phyloP scores from a whole-genome alignment of 78 protist genomes.

The Bodo saltans region DNA sequence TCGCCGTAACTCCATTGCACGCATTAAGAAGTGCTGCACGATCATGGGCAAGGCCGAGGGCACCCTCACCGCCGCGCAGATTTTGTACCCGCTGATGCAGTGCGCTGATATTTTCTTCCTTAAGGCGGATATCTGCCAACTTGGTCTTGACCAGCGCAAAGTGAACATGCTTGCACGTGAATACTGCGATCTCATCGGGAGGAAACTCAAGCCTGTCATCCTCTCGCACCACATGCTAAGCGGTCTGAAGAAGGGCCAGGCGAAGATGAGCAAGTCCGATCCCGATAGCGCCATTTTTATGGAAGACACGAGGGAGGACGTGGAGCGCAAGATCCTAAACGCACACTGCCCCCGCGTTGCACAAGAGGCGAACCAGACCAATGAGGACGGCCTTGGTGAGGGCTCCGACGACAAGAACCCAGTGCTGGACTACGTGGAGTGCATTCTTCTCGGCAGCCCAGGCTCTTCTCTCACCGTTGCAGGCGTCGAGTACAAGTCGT shows the following conservation, averaged over 20 bases:
- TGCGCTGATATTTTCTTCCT: conserved; percentile 95
- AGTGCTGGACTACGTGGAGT: conserved; percentile 56
- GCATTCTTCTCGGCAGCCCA: conserved; percentile 41
- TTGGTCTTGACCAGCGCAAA: conserved; percentile 98
- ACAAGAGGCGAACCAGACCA: neutral
- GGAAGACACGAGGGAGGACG: conserved; percentile 88
- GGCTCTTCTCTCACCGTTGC: neutral
- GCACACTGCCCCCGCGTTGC: conserved; percentile 72
- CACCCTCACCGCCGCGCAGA: conserved; percentile 82
- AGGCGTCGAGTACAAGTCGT: neutral
- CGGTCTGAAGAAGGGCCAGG: conserved; percentile 85
- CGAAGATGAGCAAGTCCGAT: conserved; percentile 93
- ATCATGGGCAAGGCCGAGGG: conserved; percentile 92
- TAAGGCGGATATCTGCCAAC: conserved; percentile 94
- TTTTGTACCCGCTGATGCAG: conserved; percentile 93
- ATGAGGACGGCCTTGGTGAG: conserved; percentile 14
- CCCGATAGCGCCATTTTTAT: conserved; percentile 95
- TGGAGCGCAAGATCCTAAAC: conserved; percentile 68
- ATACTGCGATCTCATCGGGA: conserved; percentile 75
- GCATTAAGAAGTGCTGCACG: conserved; percentile 86
- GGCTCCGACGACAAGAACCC: conserved; percentile 15
- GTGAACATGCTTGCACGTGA: conserved; percentile 98
- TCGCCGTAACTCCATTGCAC: conserved; percentile 59
- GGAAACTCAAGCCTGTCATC: conserved; percentile 88
- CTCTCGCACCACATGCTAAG: conserved; percentile 91